Conservation (phyloP, 169 alveolate species). For the Babesia ovis region DNA sequence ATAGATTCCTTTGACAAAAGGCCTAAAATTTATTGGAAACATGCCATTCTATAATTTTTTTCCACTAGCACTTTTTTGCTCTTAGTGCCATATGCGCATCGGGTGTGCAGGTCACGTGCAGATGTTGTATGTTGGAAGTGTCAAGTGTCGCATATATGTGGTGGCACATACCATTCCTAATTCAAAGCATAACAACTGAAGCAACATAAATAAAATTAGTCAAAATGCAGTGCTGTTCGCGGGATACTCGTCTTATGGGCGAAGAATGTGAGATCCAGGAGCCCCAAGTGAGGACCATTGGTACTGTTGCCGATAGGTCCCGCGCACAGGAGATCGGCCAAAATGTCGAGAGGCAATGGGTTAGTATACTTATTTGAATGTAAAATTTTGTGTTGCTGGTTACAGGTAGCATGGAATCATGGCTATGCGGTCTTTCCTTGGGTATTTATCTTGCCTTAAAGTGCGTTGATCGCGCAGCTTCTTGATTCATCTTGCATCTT, state of each 20-base stretch:
- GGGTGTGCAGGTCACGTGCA: slow-evolving; percentile 45
- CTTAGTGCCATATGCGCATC: slow-evolving; percentile 19
- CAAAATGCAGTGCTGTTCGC: slow-evolving; percentile 57
- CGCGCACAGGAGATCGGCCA: slow-evolving; percentile 64
- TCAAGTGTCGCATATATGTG: slow-evolving; percentile 9
- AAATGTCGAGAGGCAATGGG: slow-evolving; percentile 72
- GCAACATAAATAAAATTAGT: background rate
- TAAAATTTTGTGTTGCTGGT: background rate
- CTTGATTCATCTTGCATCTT: background rate
- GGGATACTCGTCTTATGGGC: slow-evolving; percentile 61
- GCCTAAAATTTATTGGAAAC: background rate
- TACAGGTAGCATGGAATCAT: background rate
- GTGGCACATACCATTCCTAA: slow-evolving; percentile 17
- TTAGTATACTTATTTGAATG: slow-evolving; percentile 1
- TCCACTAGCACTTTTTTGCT: slow-evolving; percentile 22
- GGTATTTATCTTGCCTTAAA: background rate
- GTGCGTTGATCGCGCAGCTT: background rate
- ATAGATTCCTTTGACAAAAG: background rate
- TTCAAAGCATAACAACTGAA: background rate
- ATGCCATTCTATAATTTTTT: background rate
- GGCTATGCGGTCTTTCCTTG: background rate
- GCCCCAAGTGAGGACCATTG: slow-evolving; percentile 57
- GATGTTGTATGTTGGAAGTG: slow-evolving; percentile 25
- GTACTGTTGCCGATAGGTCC: slow-evolving; percentile 73
- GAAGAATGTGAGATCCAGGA: slow-evolving; percentile 54